Conservation (phyloP, 2,329 filamentous ascomycete species). For the Colletotrichum kahawae region DNA sequence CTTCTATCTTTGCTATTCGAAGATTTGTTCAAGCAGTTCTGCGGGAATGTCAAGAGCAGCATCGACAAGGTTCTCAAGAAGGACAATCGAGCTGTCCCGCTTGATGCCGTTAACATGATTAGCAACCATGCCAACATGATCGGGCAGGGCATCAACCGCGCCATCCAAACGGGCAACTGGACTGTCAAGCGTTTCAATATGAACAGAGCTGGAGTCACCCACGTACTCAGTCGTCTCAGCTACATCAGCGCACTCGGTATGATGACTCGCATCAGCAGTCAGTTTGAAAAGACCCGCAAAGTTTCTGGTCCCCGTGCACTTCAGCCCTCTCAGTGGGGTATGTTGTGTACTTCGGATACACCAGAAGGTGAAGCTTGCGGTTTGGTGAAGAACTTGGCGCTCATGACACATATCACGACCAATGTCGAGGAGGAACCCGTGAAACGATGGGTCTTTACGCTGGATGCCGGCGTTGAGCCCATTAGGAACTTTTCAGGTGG, state of each 20-base stretch:
- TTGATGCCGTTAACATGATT: slow-evolving; percentile 87
- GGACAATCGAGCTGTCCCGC: slow-evolving; percentile 84
- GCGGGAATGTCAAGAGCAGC: slow-evolving; percentile 84
- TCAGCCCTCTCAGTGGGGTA: slow-evolving; percentile 97
- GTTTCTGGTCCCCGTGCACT: slow-evolving; percentile 94
- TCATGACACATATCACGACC: slow-evolving; percentile 99
- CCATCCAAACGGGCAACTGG: slow-evolving; percentile 98
- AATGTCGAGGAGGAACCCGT: slow-evolving; percentile 94
- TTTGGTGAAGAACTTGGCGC: slow-evolving; percentile 94
- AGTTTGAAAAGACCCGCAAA: slow-evolving; percentile 98
- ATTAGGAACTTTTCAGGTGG: slow-evolving; percentile 75
- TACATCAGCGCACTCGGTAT: slow-evolving; percentile 97
- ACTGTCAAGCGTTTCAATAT: slow-evolving; percentile 98
- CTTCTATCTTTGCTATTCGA: slow-evolving; percentile 93
- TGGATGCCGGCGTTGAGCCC: slow-evolving; percentile 83
- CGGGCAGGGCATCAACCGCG: slow-evolving; percentile 90
- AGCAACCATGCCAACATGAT: slow-evolving; percentile 86
- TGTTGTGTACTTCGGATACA: slow-evolving; percentile 96
- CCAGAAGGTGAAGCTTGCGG: slow-evolving; percentile 98
- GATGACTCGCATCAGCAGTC: slow-evolving; percentile 99
- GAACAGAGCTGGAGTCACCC: slow-evolving; percentile 95
- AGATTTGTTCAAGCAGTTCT: slow-evolving; percentile 97
- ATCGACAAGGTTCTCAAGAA: slow-evolving; percentile 97
- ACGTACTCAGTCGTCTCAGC: slow-evolving; percentile 92
- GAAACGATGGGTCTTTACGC: slow-evolving; percentile 81